Conservation (phyloP, 495 filamentous ascomycete species). For the Letharia lupina region DNA sequence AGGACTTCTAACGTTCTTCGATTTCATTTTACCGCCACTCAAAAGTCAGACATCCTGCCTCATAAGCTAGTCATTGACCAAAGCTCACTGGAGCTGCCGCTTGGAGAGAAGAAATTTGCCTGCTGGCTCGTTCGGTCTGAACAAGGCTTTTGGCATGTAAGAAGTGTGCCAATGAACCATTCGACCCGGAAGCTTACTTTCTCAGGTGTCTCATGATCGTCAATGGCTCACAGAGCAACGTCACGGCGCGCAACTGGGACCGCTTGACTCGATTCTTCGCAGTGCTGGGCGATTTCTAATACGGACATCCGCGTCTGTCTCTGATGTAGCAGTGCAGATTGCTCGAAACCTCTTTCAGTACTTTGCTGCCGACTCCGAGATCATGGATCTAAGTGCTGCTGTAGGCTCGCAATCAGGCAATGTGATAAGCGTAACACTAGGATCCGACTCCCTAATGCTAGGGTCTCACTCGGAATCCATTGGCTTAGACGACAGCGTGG, state of each 20-base stretch:
- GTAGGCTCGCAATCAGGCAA: constrained; percentile 26
- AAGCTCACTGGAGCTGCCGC: constrained; percentile 3
- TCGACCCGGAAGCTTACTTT: constrained; percentile 1
- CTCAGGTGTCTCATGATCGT: constrained; percentile 6
- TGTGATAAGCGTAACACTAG: constrained; percentile 29
- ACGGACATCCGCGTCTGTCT: constrained; percentile 26
- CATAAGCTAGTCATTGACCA: constrained; percentile 18
- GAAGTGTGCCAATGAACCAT: background rate
- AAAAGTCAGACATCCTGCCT: background rate
- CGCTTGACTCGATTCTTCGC: constrained; percentile 44
- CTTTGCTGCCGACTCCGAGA: constrained; percentile 47
- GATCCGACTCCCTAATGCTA: constrained; percentile 16
- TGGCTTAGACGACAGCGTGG: constrained; percentile 6
- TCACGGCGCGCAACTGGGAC: constrained; percentile 36
- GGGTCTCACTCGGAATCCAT: constrained; percentile 6
- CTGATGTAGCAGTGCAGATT: constrained; percentile 43
- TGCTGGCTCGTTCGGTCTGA: constrained; percentile 24
- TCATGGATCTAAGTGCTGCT: constrained; percentile 23
- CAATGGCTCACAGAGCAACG: constrained; percentile 2
- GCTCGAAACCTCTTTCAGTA: constrained; percentile 53
- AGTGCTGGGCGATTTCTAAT: constrained; percentile 40
- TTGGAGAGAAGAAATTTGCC: background rate
- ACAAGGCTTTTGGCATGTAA: constrained; percentile 25
- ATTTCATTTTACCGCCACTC: constrained; percentile 29
- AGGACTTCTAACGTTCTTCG: constrained; percentile 35